phyloP scores from a whole-genome alignment of 768 basidiomycete genomes.

The Lentinula lateritia region DNA sequence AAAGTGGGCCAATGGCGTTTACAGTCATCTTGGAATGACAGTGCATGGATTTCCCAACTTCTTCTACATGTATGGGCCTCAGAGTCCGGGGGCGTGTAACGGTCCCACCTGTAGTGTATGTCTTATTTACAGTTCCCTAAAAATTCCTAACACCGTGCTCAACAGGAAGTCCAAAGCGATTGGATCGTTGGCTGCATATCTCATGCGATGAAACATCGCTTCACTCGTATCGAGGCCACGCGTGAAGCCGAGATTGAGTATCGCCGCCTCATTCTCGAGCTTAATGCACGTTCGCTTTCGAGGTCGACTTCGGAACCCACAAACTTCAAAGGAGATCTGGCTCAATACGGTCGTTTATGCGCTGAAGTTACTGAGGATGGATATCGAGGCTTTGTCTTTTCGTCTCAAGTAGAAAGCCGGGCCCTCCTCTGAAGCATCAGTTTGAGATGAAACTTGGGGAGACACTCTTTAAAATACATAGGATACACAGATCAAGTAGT shows the following conservation, averaged over 20 bases:
- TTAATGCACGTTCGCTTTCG: neutral
- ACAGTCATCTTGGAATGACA: conserved; percentile 19
- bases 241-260: conserved; percentile 4
- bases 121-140: neutral
- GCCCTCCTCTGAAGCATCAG: neutral
- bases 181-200: conserved; percentile 13
- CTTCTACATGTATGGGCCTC: conserved; percentile 21
- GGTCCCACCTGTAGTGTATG: conserved; percentile 20
- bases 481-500: too few relatives aligned
- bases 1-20: conserved; percentile 16
- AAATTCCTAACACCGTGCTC: neutral
- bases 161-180: conserved; percentile 13
- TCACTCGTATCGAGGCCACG: neutral
- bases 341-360: conserved; percentile 11
- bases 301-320: conserved; percentile 4
- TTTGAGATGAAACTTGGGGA: too few relatives aligned
- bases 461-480: too few relatives aligned
- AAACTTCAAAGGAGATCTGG: conserved; percentile 19
- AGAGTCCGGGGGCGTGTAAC: conserved; percentile 20
- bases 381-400: conserved; percentile 6
- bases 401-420: neutral
- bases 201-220: conserved; percentile 3
- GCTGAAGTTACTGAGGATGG: conserved; percentile 11
- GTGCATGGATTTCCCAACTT: conserved; percentile 18
- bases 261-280: conserved; percentile 1